Conservation (phyloP, 192 early-diverging fungal genomes). For the Gryganskiella cystojenkinii region DNA sequence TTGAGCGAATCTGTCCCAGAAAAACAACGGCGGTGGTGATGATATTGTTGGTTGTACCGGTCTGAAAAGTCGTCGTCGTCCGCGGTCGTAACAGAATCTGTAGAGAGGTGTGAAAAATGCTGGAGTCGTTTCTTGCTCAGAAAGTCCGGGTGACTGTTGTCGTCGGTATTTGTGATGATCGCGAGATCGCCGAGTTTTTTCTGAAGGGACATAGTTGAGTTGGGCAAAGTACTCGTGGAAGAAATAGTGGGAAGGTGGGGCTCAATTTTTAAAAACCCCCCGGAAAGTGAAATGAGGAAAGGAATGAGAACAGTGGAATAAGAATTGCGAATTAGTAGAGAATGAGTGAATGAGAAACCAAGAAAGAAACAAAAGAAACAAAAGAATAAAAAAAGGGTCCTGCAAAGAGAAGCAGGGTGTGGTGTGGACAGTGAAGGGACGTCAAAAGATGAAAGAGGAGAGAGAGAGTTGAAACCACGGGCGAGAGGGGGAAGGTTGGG, state of each 20-base stretch:
- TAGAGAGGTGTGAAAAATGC: slow-evolving; percentile 25
- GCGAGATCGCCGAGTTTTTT: no score
- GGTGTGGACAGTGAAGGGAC: background rate
- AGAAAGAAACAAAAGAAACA: background rate
- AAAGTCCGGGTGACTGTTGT: no score
- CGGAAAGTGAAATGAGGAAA: background rate
- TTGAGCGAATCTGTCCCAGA: slow-evolving; percentile 22
- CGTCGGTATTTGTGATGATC: no score
- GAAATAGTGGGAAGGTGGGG: background rate
- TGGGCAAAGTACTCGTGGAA: background rate
- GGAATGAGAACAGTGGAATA: no score
- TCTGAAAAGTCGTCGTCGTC: slow-evolving; percentile 34
- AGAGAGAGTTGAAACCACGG: no score
- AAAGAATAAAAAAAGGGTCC: background rate
- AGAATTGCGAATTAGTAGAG: background rate
- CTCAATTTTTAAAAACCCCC: background rate
- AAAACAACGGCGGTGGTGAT: slow-evolving; percentile 12
- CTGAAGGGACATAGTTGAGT: background rate
- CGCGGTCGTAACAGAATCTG: slow-evolving; percentile 19
- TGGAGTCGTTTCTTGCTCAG: slow-evolving; percentile 1
- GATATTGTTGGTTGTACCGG: no score
- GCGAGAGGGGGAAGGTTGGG: no score
- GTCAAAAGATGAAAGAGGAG: no score
- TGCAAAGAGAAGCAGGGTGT: background rate
- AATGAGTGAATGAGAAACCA: background rate